Base-by-base conservation (phyloP, 1,284 basidiomycete species). In the Puccinia triticina region DNA sequence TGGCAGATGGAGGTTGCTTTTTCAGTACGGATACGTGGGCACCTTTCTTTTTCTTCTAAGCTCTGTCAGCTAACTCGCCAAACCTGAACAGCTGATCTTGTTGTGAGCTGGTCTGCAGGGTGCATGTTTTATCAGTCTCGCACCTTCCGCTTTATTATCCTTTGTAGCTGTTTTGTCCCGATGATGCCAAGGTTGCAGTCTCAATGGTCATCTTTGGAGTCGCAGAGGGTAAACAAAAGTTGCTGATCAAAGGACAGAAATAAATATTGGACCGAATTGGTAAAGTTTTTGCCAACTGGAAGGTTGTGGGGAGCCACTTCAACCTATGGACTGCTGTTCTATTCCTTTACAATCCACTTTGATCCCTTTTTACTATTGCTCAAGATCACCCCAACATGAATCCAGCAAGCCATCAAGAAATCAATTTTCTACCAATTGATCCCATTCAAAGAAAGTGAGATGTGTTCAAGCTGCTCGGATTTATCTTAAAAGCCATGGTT, bases 311-410 rank as follows among this genome's bases (percentile, higher is more conserved):
- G 96, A 2, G 96, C 95, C 0, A 95, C 96, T 12, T 95, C 93
- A 46, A 98, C 96, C 0, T 95, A 98, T 86, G 97, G 97, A 0
- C 88, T 99, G 21, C 89, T 99, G 77, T 92, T 99, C 82, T 99
- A 97, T 88, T 93, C 94, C 2, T 89, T 98, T 83, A 89, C 90
- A 23, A 89, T 93, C 64, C 88, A 91, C 1, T 99, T 99, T 87
- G 97, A 99, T 87, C 97, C 97, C 0, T 94, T 98, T 87, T 97
- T 99, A 86, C 91, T 99, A 61, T 92, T 94, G 83, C 91, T 99
- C 84, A 96, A 99, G 86, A 91, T 99, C 82, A 99, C 97, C 0
- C 96, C 97, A 0, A 92, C 95, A 86, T 89, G 92, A 18, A 90
- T 95, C 32, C 88, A 93, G 34, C 88, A 90, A 69, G 91, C 92